A percentile compares a stretch with the other conserved stretches of the same genome.
Evolutionary conservation across 1,284 basidiomycete species (phyloP).

Genomic region (Ustilago hordei): DNA sequence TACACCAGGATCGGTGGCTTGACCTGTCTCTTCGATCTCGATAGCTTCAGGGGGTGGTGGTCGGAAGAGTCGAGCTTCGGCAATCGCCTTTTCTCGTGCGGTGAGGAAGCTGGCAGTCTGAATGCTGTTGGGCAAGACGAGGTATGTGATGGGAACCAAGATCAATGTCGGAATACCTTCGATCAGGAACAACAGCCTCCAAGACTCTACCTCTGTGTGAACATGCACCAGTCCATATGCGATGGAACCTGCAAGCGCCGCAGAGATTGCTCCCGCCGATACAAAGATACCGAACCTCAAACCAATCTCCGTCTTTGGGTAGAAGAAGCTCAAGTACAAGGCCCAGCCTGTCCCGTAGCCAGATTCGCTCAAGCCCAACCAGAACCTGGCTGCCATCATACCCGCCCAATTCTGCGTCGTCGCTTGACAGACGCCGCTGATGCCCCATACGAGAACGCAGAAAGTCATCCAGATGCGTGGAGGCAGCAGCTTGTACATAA

Average conservation of each 20-base stretch:
- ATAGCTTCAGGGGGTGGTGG: conserved; percentile 26
- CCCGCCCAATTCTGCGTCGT: conserved; percentile 53
- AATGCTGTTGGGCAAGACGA: conserved; percentile 59
- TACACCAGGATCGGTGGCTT: neutral
- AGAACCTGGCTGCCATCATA: conserved; percentile 60
- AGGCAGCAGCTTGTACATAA: conserved; percentile 60
- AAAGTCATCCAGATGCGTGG: conserved; percentile 54
- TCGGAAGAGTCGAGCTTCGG: conserved; percentile 53
- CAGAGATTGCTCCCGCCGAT: conserved; percentile 34
- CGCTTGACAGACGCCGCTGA: conserved; percentile 54
- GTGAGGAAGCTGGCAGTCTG: conserved; percentile 57
- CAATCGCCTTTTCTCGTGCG: conserved; percentile 54
- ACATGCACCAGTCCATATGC: conserved; percentile 64
- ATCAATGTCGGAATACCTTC: conserved; percentile 64
- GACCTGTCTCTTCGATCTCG: neutral
- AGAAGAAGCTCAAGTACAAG: conserved; percentile 63
- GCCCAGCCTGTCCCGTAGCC: conserved; percentile 62
- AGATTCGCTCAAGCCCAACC: conserved; percentile 60
- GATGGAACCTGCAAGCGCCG: conserved; percentile 57
- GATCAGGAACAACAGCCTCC: conserved; percentile 62
- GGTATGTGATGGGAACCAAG: conserved; percentile 52
- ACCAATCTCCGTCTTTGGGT: conserved; percentile 61
- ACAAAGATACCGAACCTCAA: conserved; percentile 59
- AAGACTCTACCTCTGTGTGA: conserved; percentile 43
- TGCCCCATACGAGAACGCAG: conserved; percentile 62